Conservation (phyloP, 106 monocot species). For the Ottelia alismoides region DNA sequence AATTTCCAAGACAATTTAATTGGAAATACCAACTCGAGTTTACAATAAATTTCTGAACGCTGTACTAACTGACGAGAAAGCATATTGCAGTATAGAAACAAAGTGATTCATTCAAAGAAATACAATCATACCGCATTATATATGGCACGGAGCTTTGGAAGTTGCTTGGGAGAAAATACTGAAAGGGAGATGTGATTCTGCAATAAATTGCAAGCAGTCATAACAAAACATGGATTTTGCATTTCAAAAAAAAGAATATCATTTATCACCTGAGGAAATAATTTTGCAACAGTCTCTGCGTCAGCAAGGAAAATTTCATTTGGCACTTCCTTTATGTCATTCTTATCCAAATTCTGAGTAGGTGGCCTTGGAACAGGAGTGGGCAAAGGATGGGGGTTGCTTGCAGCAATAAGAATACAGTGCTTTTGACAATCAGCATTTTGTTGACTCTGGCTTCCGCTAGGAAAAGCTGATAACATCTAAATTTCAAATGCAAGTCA, state of each 20-base stretch:
- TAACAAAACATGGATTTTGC: conserved; percentile 5
- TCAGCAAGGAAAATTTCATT: conserved; percentile 60
- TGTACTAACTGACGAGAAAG: too few species aligned
- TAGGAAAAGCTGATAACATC: conserved; percentile 41
- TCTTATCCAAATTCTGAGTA: conserved; percentile 25
- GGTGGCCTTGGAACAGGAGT: conserved; percentile 58
- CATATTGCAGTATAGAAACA: too few species aligned
- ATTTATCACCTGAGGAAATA: conserved; percentile 57
- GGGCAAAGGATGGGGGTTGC: conserved; percentile 84
- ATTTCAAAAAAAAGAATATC: neutral
- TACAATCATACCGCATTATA: conserved; percentile 94
- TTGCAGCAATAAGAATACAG: conserved; percentile 86
- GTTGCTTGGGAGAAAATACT: conserved; percentile 84
- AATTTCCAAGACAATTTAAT: too few species aligned
- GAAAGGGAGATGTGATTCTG: conserved; percentile 75
- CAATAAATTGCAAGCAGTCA: neutral
- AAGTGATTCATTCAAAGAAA: too few species aligned
- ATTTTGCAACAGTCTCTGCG: conserved; percentile 88
- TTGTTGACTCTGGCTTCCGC: conserved; percentile 41
- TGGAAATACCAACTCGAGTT: too few species aligned
- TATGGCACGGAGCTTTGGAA: conserved; percentile 73
- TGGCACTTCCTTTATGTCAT: conserved; percentile 28
- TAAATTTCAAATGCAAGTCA: too few species aligned
- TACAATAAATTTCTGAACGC: too few species aligned
- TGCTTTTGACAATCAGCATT: conserved; percentile 67